Percentiles rank a stretch among this genome's conserved stretches.
These are phyloP conservation scores for Linderniella brevidens DNA, from an alignment of 257 asterid species.

Conservation along the genomic window DNA sequence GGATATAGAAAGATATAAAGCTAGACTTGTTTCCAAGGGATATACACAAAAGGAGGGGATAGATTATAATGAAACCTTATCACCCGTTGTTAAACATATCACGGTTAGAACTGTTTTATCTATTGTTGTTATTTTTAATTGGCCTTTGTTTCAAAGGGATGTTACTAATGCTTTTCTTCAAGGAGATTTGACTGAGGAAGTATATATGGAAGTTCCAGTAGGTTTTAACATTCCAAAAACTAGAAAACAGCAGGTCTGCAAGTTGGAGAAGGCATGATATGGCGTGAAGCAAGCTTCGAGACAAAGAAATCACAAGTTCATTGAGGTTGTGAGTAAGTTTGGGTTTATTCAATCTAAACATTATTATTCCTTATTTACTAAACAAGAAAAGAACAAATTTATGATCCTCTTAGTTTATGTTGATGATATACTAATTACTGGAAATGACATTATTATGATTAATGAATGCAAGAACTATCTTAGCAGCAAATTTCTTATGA, in stretches of 20 bases:
- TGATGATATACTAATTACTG: background rate
- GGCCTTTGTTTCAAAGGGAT: background rate
- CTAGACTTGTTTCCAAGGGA: background rate
- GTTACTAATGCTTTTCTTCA: background rate
- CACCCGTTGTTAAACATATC: background rate
- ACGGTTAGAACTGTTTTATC: background rate
- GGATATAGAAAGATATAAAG: background rate
- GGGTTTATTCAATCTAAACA: background rate
- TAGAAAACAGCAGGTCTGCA: background rate
- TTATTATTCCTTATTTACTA: background rate
- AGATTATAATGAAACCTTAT: background rate
- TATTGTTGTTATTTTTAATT: background rate
- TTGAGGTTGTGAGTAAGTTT: background rate
- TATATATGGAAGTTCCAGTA: background rate
- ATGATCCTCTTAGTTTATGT: background rate
- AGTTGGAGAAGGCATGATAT: background rate
- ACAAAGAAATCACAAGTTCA: background rate
- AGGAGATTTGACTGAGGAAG: background rate
- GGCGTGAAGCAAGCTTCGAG: background rate
- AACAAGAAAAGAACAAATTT: background rate
- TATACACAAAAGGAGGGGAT: background rate
- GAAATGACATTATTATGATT: too few species aligned
- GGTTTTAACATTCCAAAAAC: background rate
- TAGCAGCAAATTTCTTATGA: background rate
- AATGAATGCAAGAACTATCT: too few species aligned